Evolutionary conservation across 2,329 filamentous ascomycete species (phyloP), one percentile per base, ranked within the genome.

Genomic region (Mycogone perniciosa): DNA sequence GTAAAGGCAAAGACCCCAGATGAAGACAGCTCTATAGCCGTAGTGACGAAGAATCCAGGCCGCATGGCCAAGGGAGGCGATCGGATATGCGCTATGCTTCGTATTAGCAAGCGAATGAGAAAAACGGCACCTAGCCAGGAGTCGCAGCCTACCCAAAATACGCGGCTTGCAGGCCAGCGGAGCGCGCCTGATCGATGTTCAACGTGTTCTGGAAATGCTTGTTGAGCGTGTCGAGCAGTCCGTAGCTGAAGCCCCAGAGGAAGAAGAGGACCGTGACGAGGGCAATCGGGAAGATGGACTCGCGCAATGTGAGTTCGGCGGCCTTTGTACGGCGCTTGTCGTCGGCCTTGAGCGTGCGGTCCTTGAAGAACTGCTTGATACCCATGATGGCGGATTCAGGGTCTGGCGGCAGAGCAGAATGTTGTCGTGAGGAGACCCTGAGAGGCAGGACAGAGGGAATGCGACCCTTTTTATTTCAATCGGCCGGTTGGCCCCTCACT

Each of bases 1-100:
- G 65, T 89, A 88, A 41, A 89, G 75, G 51, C 69, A 74, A 6
- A 90, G 74, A 35, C 87, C 82, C 58, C 79, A 76, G 61, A 88
- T 86, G 64, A 88, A 87, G 33, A 83, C 84, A 51, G 77, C 77
- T 47, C 82, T 77, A 65, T 85, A 87, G 11, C 84, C 84, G 58
- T 75, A 85, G 55, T 76, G 76, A 31, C 83, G 79, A 9, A 88
- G 74, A 59, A 87, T 73, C 69, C 72, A 78, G 45, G 84, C 83
- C 13, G 84, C 80, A 48, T 76, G 73, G 54, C 85, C 79, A 53
- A 85, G 75, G 52, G 87, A 88, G 7, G 84, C 84, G 43, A 89
- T 73, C 13, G 85, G 85, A 61, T 88, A 86, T 9, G 81, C 79
- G 13, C 80, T 77, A 57, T 6, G 13, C 45, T 30, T 29, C 34